Conservation (phyloP, 2,329 filamentous ascomycete genomes). For the Massarina eburnea region DNA sequence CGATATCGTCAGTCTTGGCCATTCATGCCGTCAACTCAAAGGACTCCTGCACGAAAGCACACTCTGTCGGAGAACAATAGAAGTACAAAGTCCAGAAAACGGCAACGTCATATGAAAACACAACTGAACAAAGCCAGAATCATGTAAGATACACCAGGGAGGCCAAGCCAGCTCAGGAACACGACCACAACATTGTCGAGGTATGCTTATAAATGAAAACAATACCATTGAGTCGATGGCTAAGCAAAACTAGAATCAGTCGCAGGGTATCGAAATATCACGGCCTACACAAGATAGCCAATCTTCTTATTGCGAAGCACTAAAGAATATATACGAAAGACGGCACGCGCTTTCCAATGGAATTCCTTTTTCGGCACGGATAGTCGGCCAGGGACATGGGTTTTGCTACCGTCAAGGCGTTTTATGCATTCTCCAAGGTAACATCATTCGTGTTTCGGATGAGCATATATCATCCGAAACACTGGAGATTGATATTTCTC, state of each 20-base stretch:
- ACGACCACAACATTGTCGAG: slow-evolving; percentile 5
- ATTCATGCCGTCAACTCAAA: slow-evolving; percentile 55
- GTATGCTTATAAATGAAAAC: background rate
- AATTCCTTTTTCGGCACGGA: slow-evolving; percentile 62
- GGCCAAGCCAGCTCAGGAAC: slow-evolving; percentile 41
- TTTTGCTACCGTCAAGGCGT: slow-evolving; percentile 66
- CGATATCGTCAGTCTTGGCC: slow-evolving; percentile 60
- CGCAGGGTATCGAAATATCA: slow-evolving; percentile 50
- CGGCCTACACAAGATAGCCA: slow-evolving; percentile 38
- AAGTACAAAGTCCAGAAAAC: slow-evolving; percentile 48
- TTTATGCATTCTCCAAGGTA: slow-evolving; percentile 63
- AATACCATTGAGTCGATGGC: background rate
- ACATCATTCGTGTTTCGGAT: slow-evolving; percentile 60
- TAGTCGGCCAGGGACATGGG: slow-evolving; percentile 61
- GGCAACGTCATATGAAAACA: background rate
- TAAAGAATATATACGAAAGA: slow-evolving; percentile 64
- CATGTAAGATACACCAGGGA: slow-evolving; percentile 49
- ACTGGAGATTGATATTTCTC: slow-evolving; percentile 23
- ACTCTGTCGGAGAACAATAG: slow-evolving; percentile 60
- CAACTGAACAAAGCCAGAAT: slow-evolving; percentile 36
- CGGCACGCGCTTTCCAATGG: slow-evolving; percentile 62
- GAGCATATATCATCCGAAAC: slow-evolving; percentile 45
- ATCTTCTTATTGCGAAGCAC: slow-evolving; percentile 53
- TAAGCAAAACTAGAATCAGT: slow-evolving; percentile 39
- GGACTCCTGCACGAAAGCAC: slow-evolving; percentile 56